Conservation (phyloP, 129 eudicot species). For the Ambrosia artemisiifolia region DNA sequence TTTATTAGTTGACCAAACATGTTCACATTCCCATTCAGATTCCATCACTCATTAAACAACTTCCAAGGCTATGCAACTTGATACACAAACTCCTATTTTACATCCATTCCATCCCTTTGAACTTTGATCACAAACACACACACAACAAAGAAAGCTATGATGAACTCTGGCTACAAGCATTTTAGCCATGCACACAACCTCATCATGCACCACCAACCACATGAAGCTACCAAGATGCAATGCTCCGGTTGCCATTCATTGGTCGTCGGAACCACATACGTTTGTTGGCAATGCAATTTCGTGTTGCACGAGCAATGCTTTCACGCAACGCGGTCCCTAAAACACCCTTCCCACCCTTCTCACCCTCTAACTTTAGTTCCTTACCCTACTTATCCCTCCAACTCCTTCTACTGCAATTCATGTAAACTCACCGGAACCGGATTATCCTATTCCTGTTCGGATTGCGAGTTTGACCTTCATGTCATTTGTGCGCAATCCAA, state of each 20-base stretch:
- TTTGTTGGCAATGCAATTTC: slow-evolving; percentile 35
- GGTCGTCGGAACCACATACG: slow-evolving; percentile 23
- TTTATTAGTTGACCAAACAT: slow-evolving; percentile 12
- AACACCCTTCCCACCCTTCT: slow-evolving; percentile 54
- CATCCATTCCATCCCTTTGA: slow-evolving; percentile 8
- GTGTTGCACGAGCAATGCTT: slow-evolving; percentile 43
- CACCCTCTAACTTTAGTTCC: slow-evolving; percentile 63
- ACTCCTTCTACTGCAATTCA: slow-evolving; percentile 49
- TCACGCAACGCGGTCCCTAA: slow-evolving; percentile 51
- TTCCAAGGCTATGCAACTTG: neutral
- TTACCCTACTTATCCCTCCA: slow-evolving; percentile 68
- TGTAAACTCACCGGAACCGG: slow-evolving; percentile 49
- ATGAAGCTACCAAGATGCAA: slow-evolving; percentile 16
- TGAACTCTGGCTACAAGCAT: slow-evolving; percentile 33
- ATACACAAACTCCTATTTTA: slow-evolving; percentile 3
- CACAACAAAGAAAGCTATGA: slow-evolving; percentile 16
- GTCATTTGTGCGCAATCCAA: slow-evolving; percentile 47
- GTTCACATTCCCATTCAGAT: neutral
- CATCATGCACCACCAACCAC: slow-evolving; percentile 21
- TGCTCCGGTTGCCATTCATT: slow-evolving; percentile 30
- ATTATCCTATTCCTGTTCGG: slow-evolving; percentile 54
- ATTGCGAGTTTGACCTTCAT: slow-evolving; percentile 70
- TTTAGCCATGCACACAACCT: slow-evolving; percentile 41
- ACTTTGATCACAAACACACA: neutral
- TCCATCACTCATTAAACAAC: slow-evolving; percentile 1